These are phyloP conservation scores for Podaxis rugospora DNA, from an alignment of 768 basidiomycete species.

Conservation along the genomic window DNA sequence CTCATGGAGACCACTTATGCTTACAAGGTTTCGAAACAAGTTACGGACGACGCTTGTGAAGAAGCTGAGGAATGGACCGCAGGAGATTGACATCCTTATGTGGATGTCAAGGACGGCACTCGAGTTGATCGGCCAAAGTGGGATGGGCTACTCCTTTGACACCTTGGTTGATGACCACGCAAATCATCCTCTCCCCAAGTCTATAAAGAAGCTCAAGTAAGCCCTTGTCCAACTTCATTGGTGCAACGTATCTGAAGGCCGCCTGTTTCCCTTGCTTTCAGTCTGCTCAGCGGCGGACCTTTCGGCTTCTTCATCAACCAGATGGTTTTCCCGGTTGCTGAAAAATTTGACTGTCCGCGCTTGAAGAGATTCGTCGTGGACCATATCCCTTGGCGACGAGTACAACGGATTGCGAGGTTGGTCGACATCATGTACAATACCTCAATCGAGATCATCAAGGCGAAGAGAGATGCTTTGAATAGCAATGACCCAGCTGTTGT, in stretches of 20 bases:
- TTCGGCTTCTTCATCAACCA: background rate
- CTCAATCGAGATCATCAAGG: background rate
- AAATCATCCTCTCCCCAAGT: conserved; percentile 25
- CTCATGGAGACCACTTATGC: background rate
- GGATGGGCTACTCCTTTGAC: conserved; percentile 28
- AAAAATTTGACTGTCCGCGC: background rate
- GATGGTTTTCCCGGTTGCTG: background rate
- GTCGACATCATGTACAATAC: background rate
- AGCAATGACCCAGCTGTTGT: background rate
- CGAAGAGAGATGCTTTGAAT: background rate
- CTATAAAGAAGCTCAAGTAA: conserved; percentile 29
- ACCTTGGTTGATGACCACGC: conserved; percentile 22
- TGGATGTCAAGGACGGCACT: conserved; percentile 28
- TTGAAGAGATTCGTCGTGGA: background rate
- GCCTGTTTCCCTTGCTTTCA: background rate
- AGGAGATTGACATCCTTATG: conserved; percentile 12
- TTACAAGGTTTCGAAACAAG: too few relatives aligned
- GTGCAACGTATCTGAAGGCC: background rate
- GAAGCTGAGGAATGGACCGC: conserved; percentile 21
- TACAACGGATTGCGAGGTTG: background rate
- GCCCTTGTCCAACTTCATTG: conserved; percentile 9
- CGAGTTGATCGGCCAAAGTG: conserved; percentile 27
- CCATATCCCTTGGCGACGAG: background rate
- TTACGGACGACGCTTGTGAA: background rate
- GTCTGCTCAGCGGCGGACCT: background rate